Percentiles rank a stretch among this genome's conserved stretches.
phyloP scores from a whole-genome alignment of 2,329 filamentous ascomycete genomes.

The Botryotinia convoluta region DNA sequence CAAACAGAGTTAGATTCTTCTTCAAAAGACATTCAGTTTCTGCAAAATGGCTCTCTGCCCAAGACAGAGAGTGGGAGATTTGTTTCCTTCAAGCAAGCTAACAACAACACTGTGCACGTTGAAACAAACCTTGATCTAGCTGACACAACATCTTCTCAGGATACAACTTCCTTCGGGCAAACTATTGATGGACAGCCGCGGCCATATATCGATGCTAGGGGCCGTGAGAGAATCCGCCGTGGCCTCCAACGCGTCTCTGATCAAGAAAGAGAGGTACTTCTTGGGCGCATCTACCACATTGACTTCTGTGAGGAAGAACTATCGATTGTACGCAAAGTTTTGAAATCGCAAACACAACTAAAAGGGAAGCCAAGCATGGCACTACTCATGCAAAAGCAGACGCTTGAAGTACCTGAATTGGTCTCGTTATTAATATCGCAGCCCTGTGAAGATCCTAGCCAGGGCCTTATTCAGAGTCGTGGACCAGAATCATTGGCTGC shows the following conservation, averaged over 20 bases:
- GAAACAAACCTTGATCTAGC: neutral
- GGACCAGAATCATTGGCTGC: constrained; percentile 33
- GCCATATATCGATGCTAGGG: constrained; percentile 21
- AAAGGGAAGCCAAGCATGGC: constrained; percentile 6
- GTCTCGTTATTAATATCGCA: neutral
- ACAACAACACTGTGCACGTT: neutral
- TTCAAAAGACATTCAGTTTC: neutral
- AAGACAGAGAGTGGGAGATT: neutral
- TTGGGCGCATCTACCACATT: constrained; percentile 22
- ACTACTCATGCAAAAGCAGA: constrained; percentile 11
- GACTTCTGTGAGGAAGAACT: constrained; percentile 27
- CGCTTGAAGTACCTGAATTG: constrained; percentile 13
- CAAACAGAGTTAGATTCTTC: neutral
- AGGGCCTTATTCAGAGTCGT: constrained; percentile 57
- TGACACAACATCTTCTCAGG: neutral
- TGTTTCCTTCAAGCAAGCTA: neutral
- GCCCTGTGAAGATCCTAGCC: constrained; percentile 40
- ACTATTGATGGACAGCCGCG: constrained; percentile 1
- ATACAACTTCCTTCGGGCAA: neutral
- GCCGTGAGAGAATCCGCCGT: constrained; percentile 18
- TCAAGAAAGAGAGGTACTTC: neutral
- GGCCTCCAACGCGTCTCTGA: constrained; percentile 19
- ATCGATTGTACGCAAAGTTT: neutral
- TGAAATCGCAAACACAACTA: constrained; percentile 5
- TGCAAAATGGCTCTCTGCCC: neutral